Conservation (phyloP, 2,329 filamentous ascomycete species). For the Curvularia sp. region DNA sequence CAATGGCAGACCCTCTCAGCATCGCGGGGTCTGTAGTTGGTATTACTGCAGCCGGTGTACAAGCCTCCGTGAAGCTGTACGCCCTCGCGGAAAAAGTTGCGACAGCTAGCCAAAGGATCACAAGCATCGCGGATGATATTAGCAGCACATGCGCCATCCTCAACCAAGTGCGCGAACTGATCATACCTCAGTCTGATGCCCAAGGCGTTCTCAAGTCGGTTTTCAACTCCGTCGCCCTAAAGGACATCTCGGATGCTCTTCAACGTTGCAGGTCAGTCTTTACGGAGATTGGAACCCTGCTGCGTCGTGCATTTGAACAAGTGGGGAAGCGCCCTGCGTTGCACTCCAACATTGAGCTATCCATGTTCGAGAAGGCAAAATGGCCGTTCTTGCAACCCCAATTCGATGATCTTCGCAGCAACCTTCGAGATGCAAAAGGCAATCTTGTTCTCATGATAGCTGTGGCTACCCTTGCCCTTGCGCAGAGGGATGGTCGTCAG, state of each 20-base stretch:
- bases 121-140: constrained; percentile 18
- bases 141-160: constrained; percentile 19
- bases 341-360: constrained; percentile 2
- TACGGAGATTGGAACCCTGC: neutral
- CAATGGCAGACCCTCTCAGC: constrained; percentile 24
- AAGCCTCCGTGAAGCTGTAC: constrained; percentile 13
- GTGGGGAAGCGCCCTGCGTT: neutral
- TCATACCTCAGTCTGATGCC: constrained; percentile 7
- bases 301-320: neutral
- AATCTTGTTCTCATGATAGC: constrained; percentile 18
- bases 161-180: constrained; percentile 16
- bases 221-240: constrained; percentile 4
- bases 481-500: neutral
- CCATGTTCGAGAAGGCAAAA: constrained; percentile 11
- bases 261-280: neutral
- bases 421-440: constrained; percentile 13
- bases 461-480: constrained; percentile 10
- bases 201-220: constrained; percentile 11
- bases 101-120: constrained; percentile 5
- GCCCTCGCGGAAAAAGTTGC: constrained; percentile 17
- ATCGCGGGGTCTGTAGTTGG: constrained; percentile 17
- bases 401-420: constrained; percentile 13
- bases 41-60: constrained; percentile 13
- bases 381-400: constrained; percentile 21
- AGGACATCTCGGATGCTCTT: neutral